Base-by-base conservation (phyloP, 768 basidiomycete species). In the Tephrocybe rancida region DNA sequence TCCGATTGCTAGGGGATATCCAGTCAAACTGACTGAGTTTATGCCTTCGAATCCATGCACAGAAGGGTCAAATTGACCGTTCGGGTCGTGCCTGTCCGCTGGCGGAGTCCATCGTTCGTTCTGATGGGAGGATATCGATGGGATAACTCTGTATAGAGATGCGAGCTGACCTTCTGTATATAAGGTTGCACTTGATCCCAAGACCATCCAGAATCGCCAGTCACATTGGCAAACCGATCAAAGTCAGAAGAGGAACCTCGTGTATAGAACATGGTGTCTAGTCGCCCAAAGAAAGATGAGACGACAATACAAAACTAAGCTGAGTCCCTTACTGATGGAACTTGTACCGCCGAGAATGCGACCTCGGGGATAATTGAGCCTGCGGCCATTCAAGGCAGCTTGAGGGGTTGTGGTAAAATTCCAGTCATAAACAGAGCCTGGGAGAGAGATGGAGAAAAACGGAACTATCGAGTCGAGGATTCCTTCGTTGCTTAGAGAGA, bases 261-360 rank as follows among this genome's bases (percentile, higher is more conserved):
- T 10, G 61, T 65, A 50, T 65, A 67, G 27, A 56, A 49, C 62
- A 69, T 56, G 22, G 41, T 42, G 48, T 65, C 63, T 67, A 26
- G n/a, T 25, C 11, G 11, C 22, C 5, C 14, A 14, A n/a, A 19
- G 4, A 30, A 25, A 22, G 30, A 18, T 22, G 37, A 9, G 27
- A 38, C 22, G 29, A 27, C 25, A 8, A 30, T 3, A 10, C n/a
- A 6, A 4, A 48, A n/a, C 27, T 18, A 2, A 24, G 34, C 5
- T 44, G 26, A 10, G 35, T 6, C 25, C 44, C 57, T 32, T 37
- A 63, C 66, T 68, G 45, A 61, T 57, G 13, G 67, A 68, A 42
- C 69, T 73, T 22, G 61, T 65, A 6, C 71, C 71, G 16, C 70
- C 70, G 2, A 71, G 60, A 18, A 70, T 50, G 25, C 59, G 62